phyloP scores from a whole-genome alignment of 495 filamentous ascomycete genomes.

The Wilcoxina mikolae region DNA sequence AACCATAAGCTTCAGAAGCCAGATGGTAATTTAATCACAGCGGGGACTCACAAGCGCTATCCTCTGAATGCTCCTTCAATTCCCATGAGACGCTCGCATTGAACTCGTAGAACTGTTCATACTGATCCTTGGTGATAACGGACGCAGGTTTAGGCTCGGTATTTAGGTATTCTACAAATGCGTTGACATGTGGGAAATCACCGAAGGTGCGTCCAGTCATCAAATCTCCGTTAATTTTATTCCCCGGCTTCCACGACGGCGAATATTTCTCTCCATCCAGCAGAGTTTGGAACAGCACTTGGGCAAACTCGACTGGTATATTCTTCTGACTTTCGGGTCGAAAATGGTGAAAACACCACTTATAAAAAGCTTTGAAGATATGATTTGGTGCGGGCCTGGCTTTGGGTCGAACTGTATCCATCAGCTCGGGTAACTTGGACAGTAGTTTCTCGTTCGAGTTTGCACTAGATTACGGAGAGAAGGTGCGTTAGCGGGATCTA shows the following conservation, averaged over 20 bases:
- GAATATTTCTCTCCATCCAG: conserved; percentile 16
- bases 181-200: conserved; percentile 20
- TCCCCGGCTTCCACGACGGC: conserved; percentile 12
- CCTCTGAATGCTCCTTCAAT: conserved; percentile 19
- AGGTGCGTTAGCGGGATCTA: not conserved
- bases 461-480: conserved; percentile 7
- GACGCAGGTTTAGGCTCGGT: conserved; percentile 12
- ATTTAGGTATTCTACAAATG: conserved; percentile 23
- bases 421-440: conserved; percentile 10
- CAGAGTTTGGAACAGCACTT: conserved; percentile 17
- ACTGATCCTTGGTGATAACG: conserved; percentile 27
- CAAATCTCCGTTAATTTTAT: not conserved
- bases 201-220: not conserved
- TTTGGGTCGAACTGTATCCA: conserved; percentile 2
- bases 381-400: conserved; percentile 10
- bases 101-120: conserved; percentile 27
- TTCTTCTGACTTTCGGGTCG: conserved; percentile 22
- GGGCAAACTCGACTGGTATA: conserved; percentile 17
- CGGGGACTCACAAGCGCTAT: conserved; percentile 23
- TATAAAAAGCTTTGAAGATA: conserved; percentile 23
- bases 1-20: not conserved
- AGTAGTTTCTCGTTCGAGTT: conserved; percentile 19
- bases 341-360: conserved; percentile 26
- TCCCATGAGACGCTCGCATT: conserved; percentile 19
- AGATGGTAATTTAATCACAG: no score